Conservation (phyloP, 1,139 yeast species). For the Candida sanyaensis region DNA sequence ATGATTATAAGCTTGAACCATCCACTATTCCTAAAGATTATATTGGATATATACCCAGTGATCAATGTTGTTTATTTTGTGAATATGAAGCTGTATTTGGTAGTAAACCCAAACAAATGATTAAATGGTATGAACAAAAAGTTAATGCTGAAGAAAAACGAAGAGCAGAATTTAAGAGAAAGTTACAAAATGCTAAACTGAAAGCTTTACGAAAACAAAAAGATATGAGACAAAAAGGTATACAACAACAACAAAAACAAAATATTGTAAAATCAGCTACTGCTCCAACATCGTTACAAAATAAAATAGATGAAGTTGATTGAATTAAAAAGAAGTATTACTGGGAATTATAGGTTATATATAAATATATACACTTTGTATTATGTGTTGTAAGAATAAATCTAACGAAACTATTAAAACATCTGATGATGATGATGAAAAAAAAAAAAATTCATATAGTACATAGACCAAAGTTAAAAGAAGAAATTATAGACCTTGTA, state of each 20-base stretch:
- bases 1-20: background rate
- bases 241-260: slow-evolving; percentile 11
- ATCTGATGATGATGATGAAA: no score
- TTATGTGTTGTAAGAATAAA: no score
- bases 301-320: slow-evolving; percentile 5
- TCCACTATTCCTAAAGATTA: slow-evolving; percentile 11
- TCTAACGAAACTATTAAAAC: no score
- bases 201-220: slow-evolving; percentile 33
- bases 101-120: slow-evolving; percentile 20
- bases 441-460: background rate
- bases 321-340: background rate
- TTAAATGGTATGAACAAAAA: slow-evolving; percentile 29
- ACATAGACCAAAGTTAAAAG: slow-evolving; percentile 26
- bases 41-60: slow-evolving; percentile 15
- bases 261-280: no score
- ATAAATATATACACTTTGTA: background rate
- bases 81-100: slow-evolving; percentile 53
- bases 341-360: background rate
- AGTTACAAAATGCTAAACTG: slow-evolving; percentile 40
- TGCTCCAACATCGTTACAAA: background rate
- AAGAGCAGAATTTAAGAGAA: slow-evolving; percentile 34
- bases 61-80: slow-evolving; percentile 53
- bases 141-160: slow-evolving; percentile 35
- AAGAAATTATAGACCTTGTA: slow-evolving; percentile 38
- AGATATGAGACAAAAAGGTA: slow-evolving; percentile 26